These are phyloP conservation scores for Glycine soja DNA, from an alignment of 306 rosid species.

Conservation along the genomic window DNA sequence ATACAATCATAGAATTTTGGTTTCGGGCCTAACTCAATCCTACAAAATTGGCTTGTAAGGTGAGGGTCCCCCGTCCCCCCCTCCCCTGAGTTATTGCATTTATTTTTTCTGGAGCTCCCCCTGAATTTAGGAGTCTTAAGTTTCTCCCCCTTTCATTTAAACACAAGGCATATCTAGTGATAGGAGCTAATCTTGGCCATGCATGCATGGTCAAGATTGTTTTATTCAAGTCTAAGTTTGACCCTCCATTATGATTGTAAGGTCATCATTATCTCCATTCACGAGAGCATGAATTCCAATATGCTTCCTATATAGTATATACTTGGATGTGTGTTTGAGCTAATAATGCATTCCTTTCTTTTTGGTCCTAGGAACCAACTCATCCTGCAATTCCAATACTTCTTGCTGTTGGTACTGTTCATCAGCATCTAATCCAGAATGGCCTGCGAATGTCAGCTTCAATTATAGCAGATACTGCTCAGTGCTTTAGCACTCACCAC, in stretches of 20 bases:
- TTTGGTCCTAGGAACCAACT: constrained; percentile 76
- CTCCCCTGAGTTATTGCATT: too few species aligned
- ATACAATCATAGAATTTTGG: too few species aligned
- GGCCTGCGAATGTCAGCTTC: constrained; percentile 95
- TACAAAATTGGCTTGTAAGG: too few species aligned
- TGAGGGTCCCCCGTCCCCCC: too few species aligned
- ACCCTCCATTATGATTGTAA: neutral
- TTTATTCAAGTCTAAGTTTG: neutral
- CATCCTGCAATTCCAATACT: constrained; percentile 94
- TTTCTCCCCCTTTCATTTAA: neutral
- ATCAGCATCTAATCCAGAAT: constrained; percentile 96
- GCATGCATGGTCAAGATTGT: neutral
- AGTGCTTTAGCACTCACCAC: constrained; percentile 99
- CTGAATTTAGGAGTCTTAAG: too few species aligned
- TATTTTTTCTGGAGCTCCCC: too few species aligned
- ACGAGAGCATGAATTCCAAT: neutral
- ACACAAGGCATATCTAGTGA: neutral
- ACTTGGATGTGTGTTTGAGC: neutral
- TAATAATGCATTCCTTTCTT: constrained; percentile 42
- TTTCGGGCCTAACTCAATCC: too few species aligned
- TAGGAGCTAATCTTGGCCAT: neutral
- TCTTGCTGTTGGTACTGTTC: constrained; percentile 98
- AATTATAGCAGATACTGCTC: constrained; percentile 91
- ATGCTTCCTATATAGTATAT: neutral
- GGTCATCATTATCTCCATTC: neutral